These are phyloP conservation scores for Debaryomyces maramus DNA, from an alignment of 805 yeast species.

Conservation along the genomic window DNA sequence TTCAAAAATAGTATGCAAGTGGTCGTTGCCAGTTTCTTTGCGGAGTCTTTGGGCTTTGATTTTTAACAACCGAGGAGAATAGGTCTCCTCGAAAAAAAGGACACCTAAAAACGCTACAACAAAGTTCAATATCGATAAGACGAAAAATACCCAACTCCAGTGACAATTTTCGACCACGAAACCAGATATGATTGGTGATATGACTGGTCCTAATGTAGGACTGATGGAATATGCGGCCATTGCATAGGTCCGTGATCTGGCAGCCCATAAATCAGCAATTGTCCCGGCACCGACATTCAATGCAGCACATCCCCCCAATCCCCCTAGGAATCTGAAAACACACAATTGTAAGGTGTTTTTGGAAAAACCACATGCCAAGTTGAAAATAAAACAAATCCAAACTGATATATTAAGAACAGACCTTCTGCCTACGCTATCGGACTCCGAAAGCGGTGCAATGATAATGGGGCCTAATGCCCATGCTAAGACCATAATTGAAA, in stretches of 20 bases:
- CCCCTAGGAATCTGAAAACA: conserved; percentile 61
- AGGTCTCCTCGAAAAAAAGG: conserved; percentile 57
- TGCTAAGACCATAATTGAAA: conserved; percentile 67
- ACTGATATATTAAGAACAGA: conserved; percentile 54
- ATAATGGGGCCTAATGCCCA: conserved; percentile 68
- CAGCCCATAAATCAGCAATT: conserved; percentile 59
- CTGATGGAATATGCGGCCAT: conserved; percentile 56
- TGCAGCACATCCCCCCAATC: conserved; percentile 68
- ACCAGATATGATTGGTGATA: conserved; percentile 62
- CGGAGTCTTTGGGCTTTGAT: conserved; percentile 48
- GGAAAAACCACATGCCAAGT: conserved; percentile 63
- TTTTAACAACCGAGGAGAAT: conserved; percentile 52
- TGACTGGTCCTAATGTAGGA: conserved; percentile 69
- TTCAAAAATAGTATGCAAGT: conserved; percentile 62
- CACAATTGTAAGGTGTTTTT: conserved; percentile 59
- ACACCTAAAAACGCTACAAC: conserved; percentile 44
- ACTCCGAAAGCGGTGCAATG: conserved; percentile 67
- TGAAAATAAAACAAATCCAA: conserved; percentile 49
- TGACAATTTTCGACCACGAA: conserved; percentile 49
- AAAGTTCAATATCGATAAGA: conserved; percentile 59
- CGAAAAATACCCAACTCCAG: conserved; percentile 73
- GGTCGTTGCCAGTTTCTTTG: conserved; percentile 53
- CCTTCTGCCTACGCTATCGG: conserved; percentile 55
- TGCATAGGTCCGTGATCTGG: conserved; percentile 52
- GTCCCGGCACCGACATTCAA: conserved; percentile 70